Evolutionary conservation across 208 protist species (phyloP), one percentile per base, ranked within the genome.

Genomic region (Crithidia mellificae): DNA sequence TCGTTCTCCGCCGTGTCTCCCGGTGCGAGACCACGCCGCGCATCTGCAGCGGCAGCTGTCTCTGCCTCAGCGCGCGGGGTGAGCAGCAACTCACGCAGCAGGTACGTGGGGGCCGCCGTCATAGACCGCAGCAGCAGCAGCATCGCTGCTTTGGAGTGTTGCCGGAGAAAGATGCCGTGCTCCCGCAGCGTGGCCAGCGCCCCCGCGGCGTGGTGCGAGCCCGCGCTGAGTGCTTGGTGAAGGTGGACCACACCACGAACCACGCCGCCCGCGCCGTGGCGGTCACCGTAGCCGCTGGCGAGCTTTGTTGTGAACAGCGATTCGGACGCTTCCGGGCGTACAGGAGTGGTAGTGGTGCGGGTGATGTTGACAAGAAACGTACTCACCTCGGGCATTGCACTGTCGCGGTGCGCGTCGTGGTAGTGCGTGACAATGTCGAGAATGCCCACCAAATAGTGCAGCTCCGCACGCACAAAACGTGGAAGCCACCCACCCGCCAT

Each of bases 111-210:
- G 12, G 44, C 63, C 8, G 65, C 39, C 5, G 49, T 24, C 65
- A 89, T 80, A 1, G 81, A 76, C 6, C 24, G 51, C 41, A 70
- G 57, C 5, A 95, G 63, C 34, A 92, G 58, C 22, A 50, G 50
- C 30, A 75, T 46, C 12, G 85, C 63, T 2, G 69, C 70, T 71
- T 82, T 84, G 52, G 39, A 41, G 47, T 86, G 78, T 57, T 87
- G 81, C 1, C 67, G 63, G 15, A 70, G 25, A 19, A 83, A 69
- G 9, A 95, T 81, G 30, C 90, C 87, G 46, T 92, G 79, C 51
- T 91, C 84, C 22, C 78, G 71, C 41, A 92, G 70, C 2, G 85
- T 91, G 8, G 85, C 81, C 22, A 93, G 52, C 0, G 84, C 68
- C 12, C 75, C 74, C 2, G 78, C 74, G 2, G 90, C 90, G 51